Evolutionary conservation across 352 stramenopile genomes (phyloP), one percentile per base, ranked within the genome.

Genomic region (Phytophthora hybrid): DNA sequence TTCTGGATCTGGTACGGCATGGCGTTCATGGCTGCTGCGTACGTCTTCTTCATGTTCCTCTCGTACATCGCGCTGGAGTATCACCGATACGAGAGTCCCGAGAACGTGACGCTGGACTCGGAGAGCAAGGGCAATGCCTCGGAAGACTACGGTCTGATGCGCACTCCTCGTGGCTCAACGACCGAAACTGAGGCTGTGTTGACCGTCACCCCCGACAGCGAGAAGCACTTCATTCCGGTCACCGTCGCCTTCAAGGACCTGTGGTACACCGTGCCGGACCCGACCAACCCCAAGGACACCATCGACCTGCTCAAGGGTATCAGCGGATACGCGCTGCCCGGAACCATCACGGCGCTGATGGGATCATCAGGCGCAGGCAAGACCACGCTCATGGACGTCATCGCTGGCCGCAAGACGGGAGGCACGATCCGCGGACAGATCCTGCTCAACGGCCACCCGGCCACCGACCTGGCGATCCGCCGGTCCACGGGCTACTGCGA

Each of bases 391-490:
- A 73, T 73, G 66, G 66, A 73, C 49, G 66, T 73, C n/a, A 73
- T 73, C 32, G 66, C 66, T 39, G 66, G 66, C 14, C 59, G 66
- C 19, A 73, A 73, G 53, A 64, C 66, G 16, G 66, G 59, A 19
- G 66, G 66, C 31, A 69, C 53, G 32, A 69, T 69, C 39, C 23
- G 11, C 18, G 66, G 66, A 7, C 37, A 73, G 7, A 73, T 73
- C 19, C 66, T 74, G 52, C 59, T 74, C 19, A 66, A 98, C 76
- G 96, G 97, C 44, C 79, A 95, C 66, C 65, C 76, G 0, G 91
- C 79, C 0, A 85, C 77, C 23, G 69, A 63, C 55, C 39, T 84
- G 37, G 71, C 73, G n/a, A 84, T 85, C 29, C 65, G 73, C 8
- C 62, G 77, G 6, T 66, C 49, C 53, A 74, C 68, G 10, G 68